Conservation (phyloP, 441 rosid genomes). For the Jatropha podagrica region DNA sequence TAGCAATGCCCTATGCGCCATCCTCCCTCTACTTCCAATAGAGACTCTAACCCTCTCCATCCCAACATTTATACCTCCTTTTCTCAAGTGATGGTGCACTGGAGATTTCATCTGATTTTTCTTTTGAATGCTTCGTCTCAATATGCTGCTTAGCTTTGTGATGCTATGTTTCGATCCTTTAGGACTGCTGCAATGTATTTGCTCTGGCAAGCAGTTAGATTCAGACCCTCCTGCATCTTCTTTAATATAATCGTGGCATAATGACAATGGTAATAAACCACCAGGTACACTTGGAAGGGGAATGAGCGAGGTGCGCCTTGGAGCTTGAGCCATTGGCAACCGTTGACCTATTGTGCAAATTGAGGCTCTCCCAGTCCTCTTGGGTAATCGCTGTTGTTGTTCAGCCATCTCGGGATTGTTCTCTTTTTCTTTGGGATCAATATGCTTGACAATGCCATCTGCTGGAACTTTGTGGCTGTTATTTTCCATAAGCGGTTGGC, state of each 20-base stretch:
- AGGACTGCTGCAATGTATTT: slow-evolving; percentile 55
- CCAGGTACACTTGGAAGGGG: slow-evolving; percentile 48
- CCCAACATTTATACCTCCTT: slow-evolving; percentile 80
- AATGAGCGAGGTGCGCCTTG: slow-evolving; percentile 78
- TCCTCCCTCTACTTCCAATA: slow-evolving; percentile 81
- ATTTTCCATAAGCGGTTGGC: slow-evolving; percentile 43
- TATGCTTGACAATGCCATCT: slow-evolving; percentile 40
- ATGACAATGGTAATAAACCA: slow-evolving; percentile 30
- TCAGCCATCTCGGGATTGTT: slow-evolving; percentile 73
- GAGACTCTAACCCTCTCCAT: slow-evolving; percentile 85
- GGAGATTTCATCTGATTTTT: slow-evolving; percentile 59
- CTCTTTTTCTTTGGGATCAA: slow-evolving; percentile 70
- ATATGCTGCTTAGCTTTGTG: slow-evolving; percentile 55
- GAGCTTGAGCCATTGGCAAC: slow-evolving; percentile 46
- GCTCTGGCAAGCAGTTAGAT: slow-evolving; percentile 42
- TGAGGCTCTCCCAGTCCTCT: slow-evolving; percentile 76
- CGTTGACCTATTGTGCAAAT: slow-evolving; percentile 48
- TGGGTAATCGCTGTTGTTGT: slow-evolving; percentile 44
- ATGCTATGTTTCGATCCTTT: slow-evolving; percentile 43
- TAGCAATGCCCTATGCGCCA: slow-evolving; percentile 54
- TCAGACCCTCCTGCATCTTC: slow-evolving; percentile 39
- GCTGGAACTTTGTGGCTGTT: slow-evolving; percentile 38
- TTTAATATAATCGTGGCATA: slow-evolving; percentile 29
- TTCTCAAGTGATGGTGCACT: slow-evolving; percentile 65
- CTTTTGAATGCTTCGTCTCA: slow-evolving; percentile 80